Evolutionary conservation across 2,329 filamentous ascomycete genomes (phyloP).

Genomic region (Phaeomoniella chlamydospora): DNA sequence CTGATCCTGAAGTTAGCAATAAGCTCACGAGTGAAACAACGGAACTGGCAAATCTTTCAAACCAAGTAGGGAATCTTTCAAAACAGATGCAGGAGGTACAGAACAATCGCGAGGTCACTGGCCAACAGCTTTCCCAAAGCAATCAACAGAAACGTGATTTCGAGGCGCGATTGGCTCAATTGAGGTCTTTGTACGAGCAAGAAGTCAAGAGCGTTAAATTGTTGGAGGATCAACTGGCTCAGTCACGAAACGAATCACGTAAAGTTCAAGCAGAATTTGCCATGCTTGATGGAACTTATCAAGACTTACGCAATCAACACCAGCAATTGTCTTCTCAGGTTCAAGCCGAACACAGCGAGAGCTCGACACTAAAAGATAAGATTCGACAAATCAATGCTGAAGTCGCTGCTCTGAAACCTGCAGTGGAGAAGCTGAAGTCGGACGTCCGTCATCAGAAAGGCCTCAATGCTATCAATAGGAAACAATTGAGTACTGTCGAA

Average conservation of each 20-base stretch:
- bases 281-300: conserved; percentile 63
- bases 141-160: conserved; percentile 85
- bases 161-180: conserved; percentile 72
- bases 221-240: conserved; percentile 67
- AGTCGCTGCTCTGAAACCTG: conserved; percentile 69
- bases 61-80: conserved; percentile 79
- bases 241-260: conserved; percentile 64
- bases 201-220: conserved; percentile 76
- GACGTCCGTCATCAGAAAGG: conserved; percentile 93
- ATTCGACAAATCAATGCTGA: conserved; percentile 74
- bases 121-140: conserved; percentile 69
- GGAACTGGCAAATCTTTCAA: conserved; percentile 89
- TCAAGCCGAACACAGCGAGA: conserved; percentile 80
- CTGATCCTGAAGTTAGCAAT: conserved; percentile 75
- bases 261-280: conserved; percentile 76
- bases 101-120: conserved; percentile 60
- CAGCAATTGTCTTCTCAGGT: conserved; percentile 59
- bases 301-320: conserved; percentile 73
- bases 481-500: conserved; percentile 82
- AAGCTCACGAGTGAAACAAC: conserved; percentile 79
- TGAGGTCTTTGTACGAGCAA: conserved; percentile 80
- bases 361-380: conserved; percentile 68
- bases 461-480: conserved; percentile 94
- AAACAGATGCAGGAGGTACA: conserved; percentile 93
- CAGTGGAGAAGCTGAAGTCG: conserved; percentile 83